A percentile compares a stretch with the other conserved stretches of the same genome.
These are phyloP conservation scores for Cryomyces minteri DNA, from an alignment of 495 filamentous ascomycete species.

Conservation along the genomic window DNA sequence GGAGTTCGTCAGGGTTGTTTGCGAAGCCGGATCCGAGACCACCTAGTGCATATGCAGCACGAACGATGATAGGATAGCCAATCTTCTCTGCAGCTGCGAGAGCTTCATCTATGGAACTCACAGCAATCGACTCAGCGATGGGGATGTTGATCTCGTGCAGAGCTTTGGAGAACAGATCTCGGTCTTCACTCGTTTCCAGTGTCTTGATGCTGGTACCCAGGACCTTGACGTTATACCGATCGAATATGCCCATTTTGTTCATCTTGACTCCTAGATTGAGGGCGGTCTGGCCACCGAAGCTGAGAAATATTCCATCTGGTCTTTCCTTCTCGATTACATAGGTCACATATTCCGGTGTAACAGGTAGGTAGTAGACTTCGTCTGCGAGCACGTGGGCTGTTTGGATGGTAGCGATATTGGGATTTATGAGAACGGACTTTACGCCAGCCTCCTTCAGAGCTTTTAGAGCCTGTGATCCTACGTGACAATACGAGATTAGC, in stretches of 20 bases:
- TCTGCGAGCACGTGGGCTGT: constrained; percentile 95
- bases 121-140: constrained; percentile 88
- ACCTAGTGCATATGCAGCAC: constrained; percentile 87
- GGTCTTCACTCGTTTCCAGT: constrained; percentile 84
- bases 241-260: constrained; percentile 89
- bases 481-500: background rate
- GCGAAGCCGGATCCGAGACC: constrained; percentile 97
- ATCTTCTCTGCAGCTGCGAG: constrained; percentile 68
- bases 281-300: constrained; percentile 91
- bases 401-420: constrained; percentile 97
- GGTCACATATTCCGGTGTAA: constrained; percentile 91
- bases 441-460: constrained; percentile 88
- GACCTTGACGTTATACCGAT: constrained; percentile 85
- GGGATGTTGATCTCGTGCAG: constrained; percentile 88
- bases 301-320: constrained; percentile 90
- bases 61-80: constrained; percentile 94
- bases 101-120: constrained; percentile 76
- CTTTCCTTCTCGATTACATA: constrained; percentile 87
- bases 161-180: constrained; percentile 88
- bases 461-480: constrained; percentile 69
- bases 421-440: constrained; percentile 89
- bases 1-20: constrained; percentile 77
- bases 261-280: constrained; percentile 94
- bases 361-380: constrained; percentile 94
- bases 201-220: constrained; percentile 90